Base-by-base conservation (phyloP, 2,329 filamentous ascomycete species). In the Colletotrichum neosansevieriae region DNA sequence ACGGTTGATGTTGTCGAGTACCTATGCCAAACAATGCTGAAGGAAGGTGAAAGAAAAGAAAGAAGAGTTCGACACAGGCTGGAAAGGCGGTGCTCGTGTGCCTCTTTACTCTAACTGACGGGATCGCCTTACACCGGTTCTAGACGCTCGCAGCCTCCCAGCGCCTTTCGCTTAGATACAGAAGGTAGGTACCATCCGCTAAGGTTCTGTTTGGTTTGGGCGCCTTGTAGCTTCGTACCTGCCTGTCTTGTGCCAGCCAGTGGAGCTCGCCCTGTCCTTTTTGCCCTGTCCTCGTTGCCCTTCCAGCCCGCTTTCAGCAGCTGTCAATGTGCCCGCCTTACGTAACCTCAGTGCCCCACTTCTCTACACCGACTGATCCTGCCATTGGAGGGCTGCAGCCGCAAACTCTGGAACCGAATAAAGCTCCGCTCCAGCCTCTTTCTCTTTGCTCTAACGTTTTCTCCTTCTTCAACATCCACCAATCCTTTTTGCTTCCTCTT, bases 351-450 rank as follows among this genome's bases (percentile, higher is more conserved):
- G 0, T 47, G 63, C 17, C 58, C 66, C 66, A 66, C 56, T 11
- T 49, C 21, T n/a, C 19, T 7, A 36, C 47, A 34, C 53, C 44
- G 24, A 19, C 54, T 70, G 67, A 63, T 70, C 50, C 53, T 67
- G 53, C 36, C 21, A 67, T 67, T 70, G 58, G 67, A 42, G 51
- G 36, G 15, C 53, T 49, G 59, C 49, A 59, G 64, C 60, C 36
- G 45, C 64, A 68, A 58, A 68, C 42, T 68, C 59, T 68, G 58
- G 58, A 63, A 68, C 64, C 56, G 29, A 70, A 70, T 70, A 70
- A 70, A 70, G 68, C 64, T 70, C 58, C 59, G 65, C 67, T 67
- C 63, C 68, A 68, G 65, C 68, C 63, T 69, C 58, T 51, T 68
- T 63, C 59, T 64, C 68, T 63, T 69, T 63, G 64, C 69, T 70